phyloP scores from a whole-genome alignment of 129 eudicot species.

The Apium graveolens region DNA sequence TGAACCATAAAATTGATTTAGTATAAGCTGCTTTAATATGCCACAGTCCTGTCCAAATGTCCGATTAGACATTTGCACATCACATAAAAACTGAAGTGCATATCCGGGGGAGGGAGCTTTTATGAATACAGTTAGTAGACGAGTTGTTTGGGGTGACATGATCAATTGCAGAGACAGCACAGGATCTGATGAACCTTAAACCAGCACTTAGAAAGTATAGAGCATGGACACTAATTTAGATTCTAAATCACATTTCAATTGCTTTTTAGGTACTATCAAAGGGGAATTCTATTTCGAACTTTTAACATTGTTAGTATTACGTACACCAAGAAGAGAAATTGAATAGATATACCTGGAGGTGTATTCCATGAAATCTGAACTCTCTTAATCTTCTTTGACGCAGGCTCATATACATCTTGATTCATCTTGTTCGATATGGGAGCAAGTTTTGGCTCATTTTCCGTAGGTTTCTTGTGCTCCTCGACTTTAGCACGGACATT shows the following conservation, averaged over 20 bases:
- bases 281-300: neutral
- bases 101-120: neutral
- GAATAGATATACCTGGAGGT: conserved; percentile 69
- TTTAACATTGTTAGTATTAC: neutral
- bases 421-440: conserved; percentile 19
- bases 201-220: neutral
- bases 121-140: neutral
- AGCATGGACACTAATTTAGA: neutral
- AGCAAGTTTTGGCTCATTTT: conserved; percentile 13
- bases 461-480: conserved; percentile 31
- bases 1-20: neutral
- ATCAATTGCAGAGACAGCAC: neutral
- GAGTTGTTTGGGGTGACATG: neutral
- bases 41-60: neutral
- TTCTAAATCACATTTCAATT: neutral
- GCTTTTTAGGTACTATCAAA: neutral
- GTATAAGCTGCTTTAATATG: neutral
- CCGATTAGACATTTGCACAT: neutral
- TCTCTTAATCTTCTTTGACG: conserved; percentile 60
- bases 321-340: conserved; percentile 13
- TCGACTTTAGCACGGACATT: conserved; percentile 30
- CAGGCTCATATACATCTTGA: conserved; percentile 45
- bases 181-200: neutral
- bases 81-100: neutral
- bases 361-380: conserved; percentile 60